Conservation (phyloP, 2,329 filamentous ascomycete genomes). For the Nemania sp. region DNA sequence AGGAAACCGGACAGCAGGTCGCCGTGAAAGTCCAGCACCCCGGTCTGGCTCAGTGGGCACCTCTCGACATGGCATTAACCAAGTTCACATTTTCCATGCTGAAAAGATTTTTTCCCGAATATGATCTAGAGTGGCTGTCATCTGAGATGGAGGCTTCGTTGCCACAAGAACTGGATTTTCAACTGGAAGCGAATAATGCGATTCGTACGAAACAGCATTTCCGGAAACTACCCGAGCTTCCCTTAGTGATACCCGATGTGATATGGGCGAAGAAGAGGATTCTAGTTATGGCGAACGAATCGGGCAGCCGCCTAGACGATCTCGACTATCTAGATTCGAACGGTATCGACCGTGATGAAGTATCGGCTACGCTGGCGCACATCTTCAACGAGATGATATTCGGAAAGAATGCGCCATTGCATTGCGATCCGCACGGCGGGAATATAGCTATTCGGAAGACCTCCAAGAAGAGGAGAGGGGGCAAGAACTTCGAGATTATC, state of each 20-base stretch:
- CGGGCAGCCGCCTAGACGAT: slow-evolving; percentile 86
- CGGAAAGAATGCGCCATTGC: slow-evolving; percentile 80
- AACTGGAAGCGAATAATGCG: slow-evolving; percentile 83
- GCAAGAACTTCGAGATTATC: slow-evolving; percentile 88
- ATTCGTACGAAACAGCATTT: slow-evolving; percentile 81
- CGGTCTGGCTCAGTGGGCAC: slow-evolving; percentile 83
- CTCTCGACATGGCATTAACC: slow-evolving; percentile 83
- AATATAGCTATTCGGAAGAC: slow-evolving; percentile 93
- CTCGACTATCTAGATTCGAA: slow-evolving; percentile 82
- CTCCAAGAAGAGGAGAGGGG: slow-evolving; percentile 54
- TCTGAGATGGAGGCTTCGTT: slow-evolving; percentile 90
- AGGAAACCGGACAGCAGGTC: slow-evolving; percentile 80
- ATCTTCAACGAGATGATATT: slow-evolving; percentile 99
- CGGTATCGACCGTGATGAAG: slow-evolving; percentile 90
- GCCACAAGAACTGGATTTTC: slow-evolving; percentile 89
- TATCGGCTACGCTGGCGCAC: slow-evolving; percentile 83
- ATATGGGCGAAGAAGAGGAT: slow-evolving; percentile 88
- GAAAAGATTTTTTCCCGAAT: slow-evolving; percentile 94
- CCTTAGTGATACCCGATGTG: slow-evolving; percentile 85
- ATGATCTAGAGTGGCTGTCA: slow-evolving; percentile 94
- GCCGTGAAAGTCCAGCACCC: slow-evolving; percentile 98
- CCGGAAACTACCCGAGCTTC: slow-evolving; percentile 69
- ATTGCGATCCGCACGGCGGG: slow-evolving; percentile 96
- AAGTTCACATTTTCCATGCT: slow-evolving; percentile 86
- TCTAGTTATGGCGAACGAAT: slow-evolving; percentile 91